phyloP scores from a whole-genome alignment of 306 rosid species.

The Sphenostylis stenocarpa region DNA sequence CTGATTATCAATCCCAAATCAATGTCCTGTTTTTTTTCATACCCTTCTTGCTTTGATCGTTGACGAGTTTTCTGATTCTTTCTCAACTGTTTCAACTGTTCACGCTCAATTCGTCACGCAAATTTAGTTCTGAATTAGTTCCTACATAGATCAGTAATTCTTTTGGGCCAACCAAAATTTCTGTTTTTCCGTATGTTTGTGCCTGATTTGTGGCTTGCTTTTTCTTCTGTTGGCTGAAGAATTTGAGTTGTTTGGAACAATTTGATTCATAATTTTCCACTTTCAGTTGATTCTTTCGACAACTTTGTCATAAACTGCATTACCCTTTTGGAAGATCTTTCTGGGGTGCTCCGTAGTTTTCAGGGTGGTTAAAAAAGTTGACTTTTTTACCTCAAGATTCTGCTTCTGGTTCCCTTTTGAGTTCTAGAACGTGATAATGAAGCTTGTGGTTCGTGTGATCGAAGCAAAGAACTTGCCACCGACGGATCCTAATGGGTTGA shows the following conservation, averaged over 20 bases:
- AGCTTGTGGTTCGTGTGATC: conserved; percentile 78
- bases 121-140: not conserved
- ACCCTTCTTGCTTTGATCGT: not conserved
- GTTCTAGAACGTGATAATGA: conserved; percentile 49
- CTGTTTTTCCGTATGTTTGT: not conserved
- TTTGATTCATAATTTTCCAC: not conserved
- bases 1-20: not conserved
- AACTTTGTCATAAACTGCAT: not conserved
- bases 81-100: not conserved
- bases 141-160: conserved; percentile 12
- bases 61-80: not conserved
- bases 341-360: conserved; percentile 10
- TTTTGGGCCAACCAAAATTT: not conserved
- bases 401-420: conserved; percentile 1
- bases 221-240: conserved; percentile 9
- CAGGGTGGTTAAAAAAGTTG: conserved; percentile 22
- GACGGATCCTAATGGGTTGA: conserved; percentile 81
- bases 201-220: not conserved
- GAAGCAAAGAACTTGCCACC: conserved; percentile 90
- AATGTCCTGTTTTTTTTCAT: too few relatives aligned
- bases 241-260: not conserved
- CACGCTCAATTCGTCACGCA: not conserved
- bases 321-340: conserved; percentile 37
- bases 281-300: not conserved
- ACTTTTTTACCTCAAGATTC: conserved; percentile 18